Percentiles rank a stretch among this genome's conserved stretches.
phyloP scores from a whole-genome alignment of 2,329 filamentous ascomycete genomes.

The Aureobasidium sp. region DNA sequence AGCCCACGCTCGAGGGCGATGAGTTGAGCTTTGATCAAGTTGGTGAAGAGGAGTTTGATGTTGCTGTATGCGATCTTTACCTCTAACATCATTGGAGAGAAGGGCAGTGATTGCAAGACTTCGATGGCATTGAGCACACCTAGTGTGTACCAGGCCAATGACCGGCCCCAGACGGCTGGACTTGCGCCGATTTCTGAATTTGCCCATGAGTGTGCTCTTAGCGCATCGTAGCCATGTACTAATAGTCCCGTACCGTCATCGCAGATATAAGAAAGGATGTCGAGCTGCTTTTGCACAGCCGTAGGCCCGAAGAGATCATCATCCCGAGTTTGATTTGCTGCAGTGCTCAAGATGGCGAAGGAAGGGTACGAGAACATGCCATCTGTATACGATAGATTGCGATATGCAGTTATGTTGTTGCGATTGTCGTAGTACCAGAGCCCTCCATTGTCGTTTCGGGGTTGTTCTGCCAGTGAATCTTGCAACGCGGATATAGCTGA shows the following conservation, averaged over 20 bases:
- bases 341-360: not conserved
- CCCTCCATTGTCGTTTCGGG: conserved; percentile 1
- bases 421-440: conserved; percentile 6
- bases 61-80: not conserved
- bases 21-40: not conserved
- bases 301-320: not conserved
- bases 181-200: not conserved
- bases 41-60: not conserved
- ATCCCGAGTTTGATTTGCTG: not conserved
- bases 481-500: not conserved
- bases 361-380: conserved; percentile 8
- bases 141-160: conserved; percentile 10
- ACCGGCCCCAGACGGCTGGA: conserved; percentile 9
- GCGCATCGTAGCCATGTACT: conserved; percentile 2
- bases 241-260: conserved; percentile 5
- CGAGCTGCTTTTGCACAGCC: not conserved
- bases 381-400: conserved; percentile 4
- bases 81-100: not conserved
- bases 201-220: not conserved
- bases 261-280: not conserved
- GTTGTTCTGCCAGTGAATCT: not conserved
- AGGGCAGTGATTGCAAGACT: not conserved
- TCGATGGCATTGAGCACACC: conserved; percentile 2
- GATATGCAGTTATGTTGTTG: conserved; percentile 11
- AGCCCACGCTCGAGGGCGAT: not conserved